Evolutionary conservation across 352 stramenopile species (phyloP), one percentile per base, ranked within the genome.

Genomic region (Saprolegnia diclina): DNA sequence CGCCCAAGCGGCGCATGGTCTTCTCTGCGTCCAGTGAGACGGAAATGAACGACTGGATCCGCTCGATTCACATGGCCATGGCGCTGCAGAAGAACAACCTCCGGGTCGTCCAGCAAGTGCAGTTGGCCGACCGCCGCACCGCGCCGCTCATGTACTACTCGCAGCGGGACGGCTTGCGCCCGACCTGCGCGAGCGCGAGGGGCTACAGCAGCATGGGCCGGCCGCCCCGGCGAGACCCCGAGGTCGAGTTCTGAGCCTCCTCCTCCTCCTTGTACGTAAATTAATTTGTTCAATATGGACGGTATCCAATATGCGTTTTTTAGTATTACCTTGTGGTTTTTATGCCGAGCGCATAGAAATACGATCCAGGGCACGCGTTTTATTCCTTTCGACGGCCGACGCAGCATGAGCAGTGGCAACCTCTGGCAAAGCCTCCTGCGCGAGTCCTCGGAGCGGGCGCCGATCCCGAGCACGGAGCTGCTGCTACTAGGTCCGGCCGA

Each of bases 381-480:
- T 46, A 32, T 32, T 45, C 55, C n/a, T 14, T 35, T 62, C 26
- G 11, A 24, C 35, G 37, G 22, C 35, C 19, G 37, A 24, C 18
- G 18, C 21, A 46, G 42, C 24, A 71, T 71, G 48, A 54, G 40
- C 18, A 64, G 65, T 46, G 70, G 66, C 46, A 88, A 92, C 74
- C 74, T 90, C 42, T 94, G 86, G 86, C 83, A 94, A 74, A 82
- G 90, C 73, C 85, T 94, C 74, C 82, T 94, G 65, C 81, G 83
- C 59, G 83, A 92, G 64, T 89, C 77, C 72, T 91, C 83, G 38
- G 84, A 90, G 76, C 83, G 86, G 54, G 80, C 79, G 56, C 85
- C 85, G 72, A 79, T 94, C 32, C 86, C 86, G 44, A 72, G 61
- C 4, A 83, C 74, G 45, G 86, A 88, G 65, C 71, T 94, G 65